phyloP scores from a whole-genome alignment of 768 basidiomycete genomes.

The Kwoniella sp. region DNA sequence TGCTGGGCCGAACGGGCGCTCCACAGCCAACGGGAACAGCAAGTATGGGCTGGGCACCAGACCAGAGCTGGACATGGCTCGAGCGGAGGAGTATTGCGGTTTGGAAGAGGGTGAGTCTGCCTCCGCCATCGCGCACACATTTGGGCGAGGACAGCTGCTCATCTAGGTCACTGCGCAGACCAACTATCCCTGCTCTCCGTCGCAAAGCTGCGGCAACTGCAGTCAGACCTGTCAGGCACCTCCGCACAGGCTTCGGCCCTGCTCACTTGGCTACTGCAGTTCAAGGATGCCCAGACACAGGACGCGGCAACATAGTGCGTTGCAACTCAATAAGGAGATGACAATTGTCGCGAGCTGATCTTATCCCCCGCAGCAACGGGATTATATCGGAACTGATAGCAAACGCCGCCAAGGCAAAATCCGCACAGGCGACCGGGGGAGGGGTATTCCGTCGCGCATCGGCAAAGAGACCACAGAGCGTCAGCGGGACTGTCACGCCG shows the following conservation, averaged over 20 bases:
- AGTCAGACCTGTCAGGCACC: constrained; percentile 65
- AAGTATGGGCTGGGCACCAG: constrained; percentile 64
- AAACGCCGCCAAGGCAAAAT: constrained; percentile 60
- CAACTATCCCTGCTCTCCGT: constrained; percentile 68
- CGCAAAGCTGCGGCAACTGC: constrained; percentile 61
- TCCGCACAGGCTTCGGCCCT: constrained; percentile 71
- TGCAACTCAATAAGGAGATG: not conserved
- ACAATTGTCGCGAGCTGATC: not conserved
- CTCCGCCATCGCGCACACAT: not conserved
- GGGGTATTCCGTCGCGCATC: constrained; percentile 42
- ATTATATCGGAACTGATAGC: constrained; percentile 87
- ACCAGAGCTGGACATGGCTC: constrained; percentile 66
- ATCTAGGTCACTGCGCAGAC: constrained; percentile 53
- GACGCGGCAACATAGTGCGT: constrained; percentile 46
- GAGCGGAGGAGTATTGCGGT: constrained; percentile 63
- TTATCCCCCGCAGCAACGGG: constrained; percentile 67
- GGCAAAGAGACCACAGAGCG: constrained; percentile 20
- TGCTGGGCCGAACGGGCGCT: constrained; percentile 13
- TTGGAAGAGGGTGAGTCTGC: constrained; percentile 61
- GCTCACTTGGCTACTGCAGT: constrained; percentile 76
- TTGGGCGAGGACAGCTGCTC: not conserved
- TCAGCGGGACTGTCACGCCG: constrained; percentile 30
- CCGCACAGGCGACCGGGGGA: constrained; percentile 35
- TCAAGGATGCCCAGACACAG: constrained; percentile 48
- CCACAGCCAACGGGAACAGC: constrained; percentile 7